These are phyloP conservation scores for Lactarius hengduanensis DNA, from an alignment of 768 basidiomycete species.

Conservation along the genomic window DNA sequence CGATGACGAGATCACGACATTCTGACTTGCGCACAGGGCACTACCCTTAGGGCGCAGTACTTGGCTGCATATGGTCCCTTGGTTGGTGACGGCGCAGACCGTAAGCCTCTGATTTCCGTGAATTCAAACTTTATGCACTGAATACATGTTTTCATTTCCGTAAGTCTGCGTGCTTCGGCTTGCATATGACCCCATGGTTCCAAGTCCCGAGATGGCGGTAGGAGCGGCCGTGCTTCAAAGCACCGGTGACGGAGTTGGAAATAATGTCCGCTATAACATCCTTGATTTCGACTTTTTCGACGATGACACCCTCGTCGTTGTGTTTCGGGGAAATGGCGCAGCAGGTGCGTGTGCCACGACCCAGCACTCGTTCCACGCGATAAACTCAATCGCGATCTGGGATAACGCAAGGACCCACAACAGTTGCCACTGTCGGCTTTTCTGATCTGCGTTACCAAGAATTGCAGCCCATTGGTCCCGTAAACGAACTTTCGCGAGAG, in stretches of 20 bases:
- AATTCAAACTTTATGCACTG: constrained; percentile 24
- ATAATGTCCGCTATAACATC: constrained; percentile 46
- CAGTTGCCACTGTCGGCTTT: constrained; percentile 65
- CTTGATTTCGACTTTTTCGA: constrained; percentile 79
- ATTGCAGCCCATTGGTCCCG: constrained; percentile 48
- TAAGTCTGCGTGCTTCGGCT: constrained; percentile 59
- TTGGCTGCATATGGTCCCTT: constrained; percentile 19
- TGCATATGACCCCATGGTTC: constrained; percentile 45
- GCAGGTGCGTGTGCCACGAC: constrained; percentile 46
- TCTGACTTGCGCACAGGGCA: constrained; percentile 17
- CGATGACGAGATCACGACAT: constrained; percentile 23
- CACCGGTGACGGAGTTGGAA: constrained; percentile 41
- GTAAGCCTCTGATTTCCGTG: constrained; percentile 42
- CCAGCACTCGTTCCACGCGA: constrained; percentile 26
- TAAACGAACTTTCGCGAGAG: constrained; percentile 57
- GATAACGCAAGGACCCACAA: constrained; percentile 48
- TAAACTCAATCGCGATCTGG: constrained; percentile 23
- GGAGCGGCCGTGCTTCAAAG: constrained; percentile 53
- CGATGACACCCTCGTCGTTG: constrained; percentile 63
- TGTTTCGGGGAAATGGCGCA: constrained; percentile 51
- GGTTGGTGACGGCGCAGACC: constrained; percentile 39
- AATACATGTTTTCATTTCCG: constrained; percentile 22
- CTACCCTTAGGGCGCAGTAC: constrained; percentile 21
- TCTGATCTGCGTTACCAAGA: constrained; percentile 57
- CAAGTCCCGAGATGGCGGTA: constrained; percentile 42